A percentile compares a stretch with the other conserved stretches of the same genome.
phyloP scores from a whole-genome alignment of 306 rosid species.

The Pyrus pyrifolia region DNA sequence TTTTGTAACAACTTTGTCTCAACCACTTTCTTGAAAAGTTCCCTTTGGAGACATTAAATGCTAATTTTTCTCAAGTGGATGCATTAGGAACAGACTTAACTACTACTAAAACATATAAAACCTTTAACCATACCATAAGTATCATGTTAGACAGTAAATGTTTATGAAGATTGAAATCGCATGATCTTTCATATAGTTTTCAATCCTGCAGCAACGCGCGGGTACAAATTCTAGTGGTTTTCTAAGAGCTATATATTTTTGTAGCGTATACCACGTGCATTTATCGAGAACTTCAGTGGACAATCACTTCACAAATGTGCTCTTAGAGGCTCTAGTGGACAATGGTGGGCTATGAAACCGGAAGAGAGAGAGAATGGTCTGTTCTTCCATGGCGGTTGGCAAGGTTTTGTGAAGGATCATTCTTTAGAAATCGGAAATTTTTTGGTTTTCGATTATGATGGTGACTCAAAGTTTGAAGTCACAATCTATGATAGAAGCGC shows the following conservation, averaged over 20 bases:
- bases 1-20: no score
- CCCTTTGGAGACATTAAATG: no score
- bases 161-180: no score
- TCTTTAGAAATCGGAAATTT: constrained; percentile 56
- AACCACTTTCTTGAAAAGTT: no score
- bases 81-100: no score
- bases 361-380: constrained; percentile 42
- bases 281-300: background rate
- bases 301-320: constrained; percentile 2
- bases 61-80: no score
- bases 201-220: no score
- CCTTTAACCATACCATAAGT: no score
- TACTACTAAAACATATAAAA: no score
- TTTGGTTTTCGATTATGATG: constrained; percentile 64
- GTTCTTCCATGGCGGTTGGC: constrained; percentile 62
- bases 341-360: constrained; percentile 46
- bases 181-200: no score
- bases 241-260: background rate
- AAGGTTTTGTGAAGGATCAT: constrained; percentile 60
- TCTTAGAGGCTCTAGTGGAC: constrained; percentile 71
- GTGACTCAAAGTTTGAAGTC: constrained; percentile 52
- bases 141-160: no score
- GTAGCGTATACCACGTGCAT: constrained; percentile 3
- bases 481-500: constrained; percentile 59
- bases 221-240: no score